Percentiles rank a stretch among this genome's conserved stretches.
Conservation (phyloP, 2,329 filamentous ascomycete genomes). For the Thielaviopsis punctulata region DNA sequence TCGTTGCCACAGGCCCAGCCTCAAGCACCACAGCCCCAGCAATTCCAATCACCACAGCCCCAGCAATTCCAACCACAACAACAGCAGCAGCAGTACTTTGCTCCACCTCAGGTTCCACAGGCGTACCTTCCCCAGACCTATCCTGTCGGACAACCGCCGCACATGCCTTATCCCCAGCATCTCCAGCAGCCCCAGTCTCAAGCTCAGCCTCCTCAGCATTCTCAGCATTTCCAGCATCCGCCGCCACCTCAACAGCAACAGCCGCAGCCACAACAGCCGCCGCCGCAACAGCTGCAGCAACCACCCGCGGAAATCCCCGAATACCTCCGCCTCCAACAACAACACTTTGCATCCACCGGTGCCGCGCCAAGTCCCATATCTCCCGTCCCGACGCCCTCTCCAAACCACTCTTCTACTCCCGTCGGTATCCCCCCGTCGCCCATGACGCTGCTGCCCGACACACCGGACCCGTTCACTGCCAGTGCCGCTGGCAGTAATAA, state of each 20-base stretch:
- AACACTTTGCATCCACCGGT: neutral
- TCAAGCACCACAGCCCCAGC: neutral
- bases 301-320: neutral
- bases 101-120: neutral
- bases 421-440: neutral
- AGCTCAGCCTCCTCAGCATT: neutral
- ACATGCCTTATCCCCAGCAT: neutral
- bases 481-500: too few relatives aligned
- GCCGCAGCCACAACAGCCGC: neutral
- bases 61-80: neutral
- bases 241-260: neutral
- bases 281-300: neutral
- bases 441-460: neutral
- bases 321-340: neutral
- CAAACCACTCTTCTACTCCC: neutral
- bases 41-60: neutral
- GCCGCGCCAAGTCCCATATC: neutral
- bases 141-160: too few relatives aligned
- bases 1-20: neutral
- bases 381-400: neutral
- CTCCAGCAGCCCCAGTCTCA: neutral
- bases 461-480: neutral
- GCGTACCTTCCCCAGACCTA: neutral
- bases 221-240: neutral
- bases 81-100: neutral